A percentile compares a stretch with the other conserved stretches of the same genome.
Evolutionary conservation across 129 eudicot species (phyloP).

Genomic region (Cynara cardunculus): DNA sequence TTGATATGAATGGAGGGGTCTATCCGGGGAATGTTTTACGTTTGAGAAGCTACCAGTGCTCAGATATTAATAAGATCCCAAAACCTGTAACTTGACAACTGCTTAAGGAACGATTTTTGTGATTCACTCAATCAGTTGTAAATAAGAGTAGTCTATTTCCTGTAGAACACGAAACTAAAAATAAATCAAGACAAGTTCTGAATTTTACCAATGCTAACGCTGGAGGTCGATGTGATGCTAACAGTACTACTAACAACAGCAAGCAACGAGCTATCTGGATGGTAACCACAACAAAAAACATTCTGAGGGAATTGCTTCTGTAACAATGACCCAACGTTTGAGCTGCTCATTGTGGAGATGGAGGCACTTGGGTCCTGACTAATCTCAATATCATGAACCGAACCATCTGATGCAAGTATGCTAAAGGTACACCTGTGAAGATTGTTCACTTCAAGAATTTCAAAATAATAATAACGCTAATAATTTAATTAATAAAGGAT

Average conservation of each 20-base stretch:
- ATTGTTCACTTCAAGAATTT: not conserved
- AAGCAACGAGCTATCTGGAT: constrained; percentile 45
- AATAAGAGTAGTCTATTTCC: not conserved
- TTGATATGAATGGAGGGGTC: not conserved
- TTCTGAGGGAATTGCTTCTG: constrained; percentile 51
- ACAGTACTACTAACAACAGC: constrained; percentile 61
- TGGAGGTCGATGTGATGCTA: constrained; percentile 35
- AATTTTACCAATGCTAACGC: constrained; percentile 43
- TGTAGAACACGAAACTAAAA: not conserved
- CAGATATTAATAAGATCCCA: not conserved
- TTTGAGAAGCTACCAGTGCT: constrained; percentile 9
- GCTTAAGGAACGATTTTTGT: not conserved
- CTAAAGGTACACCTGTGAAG: constrained; percentile 80
- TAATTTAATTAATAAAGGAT: not conserved
- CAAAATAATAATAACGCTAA: not conserved
- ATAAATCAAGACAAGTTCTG: constrained; percentile 3
- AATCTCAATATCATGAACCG: constrained; percentile 72
- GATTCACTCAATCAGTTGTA: constrained; percentile 1
- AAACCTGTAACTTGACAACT: not conserved
- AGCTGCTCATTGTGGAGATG: constrained; percentile 38
- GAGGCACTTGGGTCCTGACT: constrained; percentile 81
- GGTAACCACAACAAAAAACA: constrained; percentile 71
- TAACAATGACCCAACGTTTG: constrained; percentile 34
- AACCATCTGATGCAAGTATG: constrained; percentile 78
- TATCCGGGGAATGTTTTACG: constrained; percentile 8